Conservation (phyloP, 2,329 filamentous ascomycete species). For the Aureobasidium sp. region DNA sequence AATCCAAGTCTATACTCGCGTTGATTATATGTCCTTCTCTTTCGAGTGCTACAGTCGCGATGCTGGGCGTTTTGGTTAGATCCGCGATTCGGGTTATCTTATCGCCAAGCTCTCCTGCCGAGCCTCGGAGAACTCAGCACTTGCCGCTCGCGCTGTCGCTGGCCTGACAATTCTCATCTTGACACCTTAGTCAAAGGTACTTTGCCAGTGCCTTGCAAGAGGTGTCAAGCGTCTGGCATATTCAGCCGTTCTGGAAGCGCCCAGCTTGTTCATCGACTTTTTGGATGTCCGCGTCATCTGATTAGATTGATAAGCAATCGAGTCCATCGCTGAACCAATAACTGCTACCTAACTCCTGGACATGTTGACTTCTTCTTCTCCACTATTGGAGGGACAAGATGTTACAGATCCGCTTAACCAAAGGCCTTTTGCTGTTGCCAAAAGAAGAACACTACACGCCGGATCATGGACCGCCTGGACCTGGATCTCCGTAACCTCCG, state of each 20-base stretch:
- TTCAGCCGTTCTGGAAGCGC: no score
- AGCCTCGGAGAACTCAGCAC: constrained; percentile 1
- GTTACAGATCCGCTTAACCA: background rate
- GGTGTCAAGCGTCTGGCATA: background rate
- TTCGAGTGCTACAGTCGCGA: background rate
- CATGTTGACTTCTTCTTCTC: constrained; percentile 3
- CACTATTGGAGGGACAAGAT: background rate
- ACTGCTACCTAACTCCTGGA: background rate
- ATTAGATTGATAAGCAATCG: constrained; percentile 8
- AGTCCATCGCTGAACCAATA: no score
- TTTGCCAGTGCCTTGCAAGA: background rate
- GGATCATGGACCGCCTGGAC: background rate
- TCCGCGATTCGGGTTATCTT: background rate
- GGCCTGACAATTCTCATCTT: background rate
- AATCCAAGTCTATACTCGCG: background rate
- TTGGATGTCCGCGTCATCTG: background rate
- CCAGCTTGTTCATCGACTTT: background rate
- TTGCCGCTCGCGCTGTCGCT: background rate
- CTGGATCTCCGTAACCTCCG: background rate
- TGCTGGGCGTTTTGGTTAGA: background rate
- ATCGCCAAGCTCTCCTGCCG: background rate
- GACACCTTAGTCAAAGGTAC: background rate
- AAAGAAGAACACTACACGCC: background rate
- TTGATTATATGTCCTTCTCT: background rate
- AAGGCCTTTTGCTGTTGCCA: background rate